These are phyloP conservation scores for Xenoacremonium recifei DNA, from an alignment of 2,329 filamentous ascomycete genomes.

Conservation along the genomic window DNA sequence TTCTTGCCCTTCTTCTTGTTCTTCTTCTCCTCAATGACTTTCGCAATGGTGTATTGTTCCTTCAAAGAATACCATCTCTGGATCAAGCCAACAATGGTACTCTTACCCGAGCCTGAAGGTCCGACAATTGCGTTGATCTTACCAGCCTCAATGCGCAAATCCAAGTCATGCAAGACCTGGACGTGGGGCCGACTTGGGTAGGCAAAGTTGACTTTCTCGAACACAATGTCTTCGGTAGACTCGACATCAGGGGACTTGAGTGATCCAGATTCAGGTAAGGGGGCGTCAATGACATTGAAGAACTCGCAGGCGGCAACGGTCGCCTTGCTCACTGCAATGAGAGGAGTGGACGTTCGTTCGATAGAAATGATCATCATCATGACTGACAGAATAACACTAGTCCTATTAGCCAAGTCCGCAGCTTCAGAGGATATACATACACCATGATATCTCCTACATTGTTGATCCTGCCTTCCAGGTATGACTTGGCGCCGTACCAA, in stretches of 20 bases:
- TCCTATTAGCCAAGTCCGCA: constrained; percentile 1
- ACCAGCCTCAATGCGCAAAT: constrained; percentile 58
- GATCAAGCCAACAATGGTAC: constrained; percentile 68
- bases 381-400: constrained; percentile 53
- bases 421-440: constrained; percentile 33
- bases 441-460: constrained; percentile 55
- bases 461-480: constrained; percentile 43
- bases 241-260: constrained; percentile 37
- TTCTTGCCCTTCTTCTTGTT: constrained; percentile 41
- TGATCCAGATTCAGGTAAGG: constrained; percentile 34
- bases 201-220: constrained; percentile 67
- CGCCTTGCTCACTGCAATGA: constrained; percentile 58
- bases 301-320: constrained; percentile 58
- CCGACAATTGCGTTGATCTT: constrained; percentile 75
- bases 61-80: constrained; percentile 70
- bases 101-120: constrained; percentile 71
- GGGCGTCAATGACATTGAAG: constrained; percentile 53
- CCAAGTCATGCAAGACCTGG: constrained; percentile 60
- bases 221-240: constrained; percentile 39
- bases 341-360: constrained; percentile 55
- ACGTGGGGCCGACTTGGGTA: constrained; percentile 67
- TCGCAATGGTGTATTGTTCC: constrained; percentile 50
- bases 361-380: constrained; percentile 58
- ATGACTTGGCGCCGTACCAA: constrained; percentile 60
- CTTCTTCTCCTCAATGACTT: constrained; percentile 47